Percentiles rank a stretch among this genome's conserved stretches.
These are phyloP conservation scores for Saccharomycopsis synnaedendra DNA, from an alignment of 805 yeast genomes.

Conservation along the genomic window DNA sequence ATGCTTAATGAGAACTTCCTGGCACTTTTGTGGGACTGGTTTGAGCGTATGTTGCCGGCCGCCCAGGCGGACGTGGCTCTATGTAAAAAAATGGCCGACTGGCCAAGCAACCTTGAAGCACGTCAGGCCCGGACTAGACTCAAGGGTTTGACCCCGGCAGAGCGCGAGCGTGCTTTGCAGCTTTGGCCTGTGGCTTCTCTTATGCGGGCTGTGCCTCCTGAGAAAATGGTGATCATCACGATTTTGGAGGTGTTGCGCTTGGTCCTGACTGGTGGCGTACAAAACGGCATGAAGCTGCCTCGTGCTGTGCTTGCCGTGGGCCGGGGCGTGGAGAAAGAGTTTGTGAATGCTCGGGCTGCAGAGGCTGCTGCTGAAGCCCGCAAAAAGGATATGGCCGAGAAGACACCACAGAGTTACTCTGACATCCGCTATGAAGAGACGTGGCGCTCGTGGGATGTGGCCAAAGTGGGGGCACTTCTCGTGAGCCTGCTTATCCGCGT, in stretches of 20 bases:
- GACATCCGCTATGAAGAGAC: slow-evolving; percentile 27
- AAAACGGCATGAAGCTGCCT: slow-evolving; percentile 77
- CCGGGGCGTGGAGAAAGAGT: slow-evolving; percentile 75
- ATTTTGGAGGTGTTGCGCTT: slow-evolving; percentile 71
- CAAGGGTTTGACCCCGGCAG: not conserved
- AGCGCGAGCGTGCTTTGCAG: slow-evolving; percentile 19
- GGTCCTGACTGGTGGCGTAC: slow-evolving; percentile 62
- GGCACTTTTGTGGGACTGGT: slow-evolving; percentile 78
- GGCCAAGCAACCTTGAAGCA: not conserved
- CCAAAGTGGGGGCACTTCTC: slow-evolving; percentile 75
- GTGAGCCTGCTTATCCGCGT: slow-evolving; percentile 66
- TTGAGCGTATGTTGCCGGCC: slow-evolving; percentile 56
- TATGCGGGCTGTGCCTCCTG: slow-evolving; percentile 58
- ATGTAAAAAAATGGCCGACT: slow-evolving; percentile 28
- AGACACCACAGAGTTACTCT: slow-evolving; percentile 28
- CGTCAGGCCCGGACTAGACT: not conserved
- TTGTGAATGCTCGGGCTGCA: slow-evolving; percentile 43
- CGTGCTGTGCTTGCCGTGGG: slow-evolving; percentile 76
- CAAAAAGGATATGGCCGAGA: slow-evolving; percentile 27
- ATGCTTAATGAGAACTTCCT: slow-evolving; percentile 49
- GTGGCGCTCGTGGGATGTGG: slow-evolving; percentile 48
- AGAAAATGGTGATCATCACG: slow-evolving; percentile 73
- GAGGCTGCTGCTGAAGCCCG: slow-evolving; percentile 18
- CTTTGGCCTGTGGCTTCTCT: slow-evolving; percentile 67
- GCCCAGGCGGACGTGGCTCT: slow-evolving; percentile 53